Evolutionary conservation across 2,329 filamentous ascomycete species (phyloP).

Genomic region (Dissoconium aciculare): DNA sequence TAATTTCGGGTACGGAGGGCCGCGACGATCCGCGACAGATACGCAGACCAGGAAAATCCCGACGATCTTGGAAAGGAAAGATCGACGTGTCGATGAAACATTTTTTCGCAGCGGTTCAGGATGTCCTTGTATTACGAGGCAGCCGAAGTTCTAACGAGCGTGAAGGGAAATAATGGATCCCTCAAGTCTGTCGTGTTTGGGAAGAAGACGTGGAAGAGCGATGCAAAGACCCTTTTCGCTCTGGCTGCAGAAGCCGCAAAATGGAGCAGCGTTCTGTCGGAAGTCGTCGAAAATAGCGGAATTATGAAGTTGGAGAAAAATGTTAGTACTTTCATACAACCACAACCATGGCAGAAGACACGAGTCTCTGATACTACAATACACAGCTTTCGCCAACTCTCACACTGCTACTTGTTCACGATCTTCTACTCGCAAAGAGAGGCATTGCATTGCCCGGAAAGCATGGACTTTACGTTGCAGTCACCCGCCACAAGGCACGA

Average conservation of each 20-base stretch:
- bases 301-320: conserved; percentile 71
- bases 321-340: conserved; percentile 35
- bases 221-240: conserved; percentile 71
- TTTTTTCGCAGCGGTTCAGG: too few relatives aligned
- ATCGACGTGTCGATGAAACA: too few relatives aligned
- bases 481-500: conserved; percentile 70
- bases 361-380: conserved; percentile 6
- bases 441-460: conserved; percentile 68
- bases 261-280: conserved; percentile 75
- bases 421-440: conserved; percentile 64
- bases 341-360: not conserved
- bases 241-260: conserved; percentile 75
- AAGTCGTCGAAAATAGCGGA: conserved; percentile 71
- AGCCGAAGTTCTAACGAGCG: conserved; percentile 53
- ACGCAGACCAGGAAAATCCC: too few relatives aligned
- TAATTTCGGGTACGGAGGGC: too few relatives aligned
- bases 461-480: conserved; percentile 60
- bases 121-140: conserved; percentile 98
- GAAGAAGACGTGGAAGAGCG: conserved; percentile 58
- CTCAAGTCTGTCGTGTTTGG: conserved; percentile 74
- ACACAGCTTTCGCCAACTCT: conserved; percentile 64
- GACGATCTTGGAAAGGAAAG: too few relatives aligned
- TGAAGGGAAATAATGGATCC: conserved; percentile 57
- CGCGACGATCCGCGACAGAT: too few relatives aligned
- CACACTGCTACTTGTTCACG: conserved; percentile 70